phyloP scores from a whole-genome alignment of 345 rosid genomes.

The Rhodamnia argentea region DNA sequence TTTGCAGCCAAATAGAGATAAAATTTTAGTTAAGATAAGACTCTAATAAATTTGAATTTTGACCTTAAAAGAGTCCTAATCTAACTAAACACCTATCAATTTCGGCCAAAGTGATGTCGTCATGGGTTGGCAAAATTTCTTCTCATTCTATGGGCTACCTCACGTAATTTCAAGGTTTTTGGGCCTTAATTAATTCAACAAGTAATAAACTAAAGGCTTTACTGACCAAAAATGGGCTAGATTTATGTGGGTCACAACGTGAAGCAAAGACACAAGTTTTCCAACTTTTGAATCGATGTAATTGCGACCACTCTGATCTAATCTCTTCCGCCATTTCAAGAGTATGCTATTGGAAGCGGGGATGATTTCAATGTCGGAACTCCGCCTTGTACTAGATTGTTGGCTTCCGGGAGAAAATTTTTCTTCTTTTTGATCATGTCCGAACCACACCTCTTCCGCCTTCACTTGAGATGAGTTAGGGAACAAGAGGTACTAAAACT shows the following conservation, averaged over 20 bases:
- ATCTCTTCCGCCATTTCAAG: not conserved
- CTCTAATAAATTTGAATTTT: too few species aligned
- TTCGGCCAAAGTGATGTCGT: too few species aligned
- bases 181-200: too few species aligned
- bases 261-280: not conserved
- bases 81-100: too few species aligned
- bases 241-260: not conserved
- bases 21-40: too few species aligned
- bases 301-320: not conserved
- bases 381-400: not conserved
- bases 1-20: too few species aligned
- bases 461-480: constrained; percentile 36
- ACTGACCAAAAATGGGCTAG: too few species aligned
- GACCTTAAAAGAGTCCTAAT: too few species aligned
- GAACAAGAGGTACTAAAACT: constrained; percentile 27
- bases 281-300: not conserved
- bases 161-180: too few species aligned
- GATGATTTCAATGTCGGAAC: not conserved
- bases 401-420: not conserved
- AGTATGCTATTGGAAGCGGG: not conserved
- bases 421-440: not conserved
- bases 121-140: too few species aligned
- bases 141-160: too few species aligned
- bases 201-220: too few species aligned
- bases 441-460: constrained; percentile 38